Base-by-base conservation (phyloP, 768 basidiomycete species). In the Daedaleopsis sinensis region DNA sequence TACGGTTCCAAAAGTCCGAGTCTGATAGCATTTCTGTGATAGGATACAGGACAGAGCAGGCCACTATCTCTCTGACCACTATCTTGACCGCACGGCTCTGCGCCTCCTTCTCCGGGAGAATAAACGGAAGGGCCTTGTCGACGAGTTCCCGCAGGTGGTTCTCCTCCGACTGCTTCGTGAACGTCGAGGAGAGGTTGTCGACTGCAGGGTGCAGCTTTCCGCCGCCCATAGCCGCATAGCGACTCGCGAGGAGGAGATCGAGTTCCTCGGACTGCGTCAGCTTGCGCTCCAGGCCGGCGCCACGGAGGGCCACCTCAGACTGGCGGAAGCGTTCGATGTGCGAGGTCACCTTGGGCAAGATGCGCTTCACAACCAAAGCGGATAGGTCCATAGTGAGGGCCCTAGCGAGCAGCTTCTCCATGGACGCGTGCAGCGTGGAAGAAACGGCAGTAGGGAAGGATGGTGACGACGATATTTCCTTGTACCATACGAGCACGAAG, bases 1-100 rank as follows among this genome's bases (percentile, higher is more conserved):
- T 84, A 59, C 86, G 81, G 76, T 99, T 99, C 95, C 95, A 98
- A 65, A 97, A 97, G 73, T 99, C 97, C 5, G 95, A 93, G 72
- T 99, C 97, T 32, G 91, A 82, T 38, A 98, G 71, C 89, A 96
- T 93, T 52, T 98, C 93, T 80, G 96, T 87, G 56, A 96, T 74
- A 13, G 96, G 95, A 69, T 91, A 87, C 43, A 98, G 70, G 3
- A 96, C 86, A 2, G 89, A 80, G 70, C 93, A 96, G 5, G 91
- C 84, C 0, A 90, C 78, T 65, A 98, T 83, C 75, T 99, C 97
- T 49, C 94, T 78, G 3, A 87, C 85, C 16, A 92, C 86, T 39
- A 91, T 83, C 61, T 76, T 84, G 50, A 97, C 80, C 5, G 85
- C 87, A 63, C 80, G 80, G 69, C 93, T 96, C 51, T 75, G 78